phyloP scores from a whole-genome alignment of 2,329 filamentous ascomycete species.

The Leptographium radiaticola region DNA sequence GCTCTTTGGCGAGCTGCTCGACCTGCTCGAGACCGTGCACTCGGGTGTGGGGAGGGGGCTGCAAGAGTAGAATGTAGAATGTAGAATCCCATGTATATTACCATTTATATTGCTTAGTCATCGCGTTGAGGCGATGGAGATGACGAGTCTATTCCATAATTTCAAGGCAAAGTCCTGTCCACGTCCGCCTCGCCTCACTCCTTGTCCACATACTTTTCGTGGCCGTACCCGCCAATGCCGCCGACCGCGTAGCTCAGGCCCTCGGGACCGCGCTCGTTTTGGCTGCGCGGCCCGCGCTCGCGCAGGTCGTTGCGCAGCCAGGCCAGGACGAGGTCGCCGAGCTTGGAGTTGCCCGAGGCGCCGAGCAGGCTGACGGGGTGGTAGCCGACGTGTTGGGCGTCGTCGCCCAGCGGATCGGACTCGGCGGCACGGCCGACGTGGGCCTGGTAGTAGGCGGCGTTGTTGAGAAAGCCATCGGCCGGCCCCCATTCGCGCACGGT shows the following conservation, averaged over 20 bases:
- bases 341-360: constrained; percentile 58
- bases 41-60: constrained; percentile 22
- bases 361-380: constrained; percentile 5
- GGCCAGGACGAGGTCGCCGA: constrained; percentile 75
- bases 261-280: constrained; percentile 41
- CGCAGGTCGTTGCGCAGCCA: constrained; percentile 77
- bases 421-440: background rate
- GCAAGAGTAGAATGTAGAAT: background rate
- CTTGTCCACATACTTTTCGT: constrained; percentile 24
- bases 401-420: constrained; percentile 17
- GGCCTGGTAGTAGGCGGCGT: constrained; percentile 7
- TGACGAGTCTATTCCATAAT: too few species aligned
- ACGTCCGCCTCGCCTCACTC: background rate
- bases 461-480: constrained; percentile 52
- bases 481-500: constrained; percentile 75
- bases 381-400: constrained; percentile 9
- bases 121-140: too few species aligned
- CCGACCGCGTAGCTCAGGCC: constrained; percentile 48
- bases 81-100: background rate
- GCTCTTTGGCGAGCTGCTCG: constrained; percentile 29
- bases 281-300: constrained; percentile 63
- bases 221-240: constrained; percentile 42
- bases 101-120: background rate
- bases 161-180: too few species aligned
- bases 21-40: constrained; percentile 27